Evolutionary conservation across 306 rosid species (phyloP).

Genomic region (Cercis canadensis): DNA sequence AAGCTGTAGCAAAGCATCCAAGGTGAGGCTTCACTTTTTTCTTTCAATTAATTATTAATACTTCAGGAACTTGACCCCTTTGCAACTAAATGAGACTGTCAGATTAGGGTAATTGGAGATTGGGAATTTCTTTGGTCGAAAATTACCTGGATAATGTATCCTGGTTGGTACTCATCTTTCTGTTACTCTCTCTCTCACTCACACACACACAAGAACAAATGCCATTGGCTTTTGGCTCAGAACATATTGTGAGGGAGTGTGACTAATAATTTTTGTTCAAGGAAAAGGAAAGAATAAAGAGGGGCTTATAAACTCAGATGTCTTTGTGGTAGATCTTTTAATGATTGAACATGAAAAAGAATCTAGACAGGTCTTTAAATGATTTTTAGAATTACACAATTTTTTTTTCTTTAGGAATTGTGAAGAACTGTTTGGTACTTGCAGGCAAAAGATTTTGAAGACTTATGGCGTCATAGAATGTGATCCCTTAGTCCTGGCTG

Average conservation of each 20-base stretch:
- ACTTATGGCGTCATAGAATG: conserved; percentile 84
- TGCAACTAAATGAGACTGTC: conserved; percentile 18
- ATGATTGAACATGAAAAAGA: conserved; percentile 9
- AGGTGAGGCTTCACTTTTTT: conserved; percentile 56
- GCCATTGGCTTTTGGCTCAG: neutral
- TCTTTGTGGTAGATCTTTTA: conserved; percentile 1
- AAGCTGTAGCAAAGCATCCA: conserved; percentile 55
- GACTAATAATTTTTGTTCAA: neutral
- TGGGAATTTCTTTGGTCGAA: conserved; percentile 22
- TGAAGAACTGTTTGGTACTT: conserved; percentile 44
- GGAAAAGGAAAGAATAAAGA: conserved; percentile 25
- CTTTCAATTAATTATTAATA: neutral
- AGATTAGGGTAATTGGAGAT: conserved; percentile 17
- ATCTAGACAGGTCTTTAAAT: conserved; percentile 17
- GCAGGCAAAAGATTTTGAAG: conserved; percentile 74
- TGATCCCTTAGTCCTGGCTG: conserved; percentile 70
- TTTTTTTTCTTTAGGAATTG: conserved; percentile 23
- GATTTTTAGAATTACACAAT: conserved; percentile 11
- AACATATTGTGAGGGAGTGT: conserved; percentile 6
- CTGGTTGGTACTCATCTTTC: neutral
- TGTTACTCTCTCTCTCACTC: neutral
- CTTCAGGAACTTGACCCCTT: conserved; percentile 14
- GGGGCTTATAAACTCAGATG: conserved; percentile 1
- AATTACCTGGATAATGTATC: conserved; percentile 9
- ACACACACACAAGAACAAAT: neutral